Conservation (phyloP, 106 monocot genomes). For the Cymbidium sinense region DNA sequence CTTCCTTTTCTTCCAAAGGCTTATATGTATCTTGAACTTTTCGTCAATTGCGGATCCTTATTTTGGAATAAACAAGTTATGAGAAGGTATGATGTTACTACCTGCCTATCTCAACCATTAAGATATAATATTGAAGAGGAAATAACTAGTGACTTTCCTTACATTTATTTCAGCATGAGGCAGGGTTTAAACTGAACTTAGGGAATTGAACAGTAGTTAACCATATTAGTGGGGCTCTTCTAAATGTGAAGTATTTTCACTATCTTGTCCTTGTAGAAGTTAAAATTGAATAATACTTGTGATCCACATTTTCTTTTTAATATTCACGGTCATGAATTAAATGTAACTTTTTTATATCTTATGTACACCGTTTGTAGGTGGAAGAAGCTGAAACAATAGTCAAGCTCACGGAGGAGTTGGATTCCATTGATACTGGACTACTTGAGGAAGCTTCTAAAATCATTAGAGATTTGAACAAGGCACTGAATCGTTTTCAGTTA, state of each 20-base stretch:
- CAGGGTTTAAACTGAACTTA: background rate
- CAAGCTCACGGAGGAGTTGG: constrained; percentile 84
- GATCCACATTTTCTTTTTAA: background rate
- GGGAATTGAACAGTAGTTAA: background rate
- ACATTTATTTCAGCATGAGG: background rate
- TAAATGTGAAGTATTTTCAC: background rate
- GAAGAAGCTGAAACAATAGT: constrained; percentile 99
- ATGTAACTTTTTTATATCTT: background rate
- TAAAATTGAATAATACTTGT: background rate
- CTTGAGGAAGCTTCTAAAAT: constrained; percentile 89
- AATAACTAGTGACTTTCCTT: background rate
- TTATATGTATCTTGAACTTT: no score
- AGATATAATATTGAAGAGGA: background rate
- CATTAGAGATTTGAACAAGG: constrained; percentile 57
- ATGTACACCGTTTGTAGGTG: constrained; percentile 29
- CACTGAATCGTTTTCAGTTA: constrained; percentile 70
- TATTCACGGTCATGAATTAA: background rate
- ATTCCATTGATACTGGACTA: constrained; percentile 72
- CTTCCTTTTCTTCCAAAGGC: no score
- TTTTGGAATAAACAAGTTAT: background rate
- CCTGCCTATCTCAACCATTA: background rate
- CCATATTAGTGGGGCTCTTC: background rate
- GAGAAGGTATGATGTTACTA: background rate
- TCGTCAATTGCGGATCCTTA: no score
- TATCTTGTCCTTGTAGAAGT: background rate